These are phyloP conservation scores for Metarhizium robertsii DNA, from an alignment of 2,329 filamentous ascomycete genomes.

Conservation along the genomic window DNA sequence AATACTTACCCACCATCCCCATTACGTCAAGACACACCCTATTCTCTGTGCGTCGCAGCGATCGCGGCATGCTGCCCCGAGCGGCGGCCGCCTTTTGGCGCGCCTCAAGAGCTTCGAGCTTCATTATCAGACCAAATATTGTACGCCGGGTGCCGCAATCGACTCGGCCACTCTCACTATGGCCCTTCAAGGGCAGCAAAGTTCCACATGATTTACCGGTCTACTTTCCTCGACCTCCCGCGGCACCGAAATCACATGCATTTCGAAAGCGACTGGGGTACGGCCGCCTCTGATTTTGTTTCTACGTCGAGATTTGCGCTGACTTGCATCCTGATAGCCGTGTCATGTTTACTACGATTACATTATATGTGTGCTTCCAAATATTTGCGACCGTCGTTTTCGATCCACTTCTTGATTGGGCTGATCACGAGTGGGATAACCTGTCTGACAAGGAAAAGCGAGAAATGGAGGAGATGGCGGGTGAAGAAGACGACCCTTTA, in stretches of 20 bases:
- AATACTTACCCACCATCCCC: not conserved
- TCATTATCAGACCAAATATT: not conserved
- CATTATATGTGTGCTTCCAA: slow-evolving; percentile 29
- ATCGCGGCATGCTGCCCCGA: slow-evolving; percentile 13
- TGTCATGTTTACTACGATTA: slow-evolving; percentile 20
- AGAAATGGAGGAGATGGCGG: slow-evolving; percentile 29
- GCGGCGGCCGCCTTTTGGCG: slow-evolving; percentile 13
- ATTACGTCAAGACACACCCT: not conserved
- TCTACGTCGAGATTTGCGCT: not conserved
- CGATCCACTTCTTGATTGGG: slow-evolving; percentile 32
- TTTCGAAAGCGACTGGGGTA: slow-evolving; percentile 6
- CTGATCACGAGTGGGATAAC: slow-evolving; percentile 32
- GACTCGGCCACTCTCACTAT: slow-evolving; percentile 21
- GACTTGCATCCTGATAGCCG: slow-evolving; percentile 11
- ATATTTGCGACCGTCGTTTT: slow-evolving; percentile 37
- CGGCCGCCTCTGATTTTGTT: not conserved
- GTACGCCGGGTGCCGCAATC: not conserved
- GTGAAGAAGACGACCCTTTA: slow-evolving; percentile 33
- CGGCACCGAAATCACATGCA: not conserved
- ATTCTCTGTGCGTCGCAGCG: not conserved
- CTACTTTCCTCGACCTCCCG: slow-evolving; percentile 20
- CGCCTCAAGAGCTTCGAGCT: slow-evolving; percentile 11
- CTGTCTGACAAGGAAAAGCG: slow-evolving; percentile 34
- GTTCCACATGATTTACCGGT: slow-evolving; percentile 17
- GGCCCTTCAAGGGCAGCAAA: slow-evolving; percentile 21